Percentiles rank a stretch among this genome's conserved stretches.
phyloP scores from a whole-genome alignment of 2,329 filamentous ascomycete species.

The Phialophora expanda region DNA sequence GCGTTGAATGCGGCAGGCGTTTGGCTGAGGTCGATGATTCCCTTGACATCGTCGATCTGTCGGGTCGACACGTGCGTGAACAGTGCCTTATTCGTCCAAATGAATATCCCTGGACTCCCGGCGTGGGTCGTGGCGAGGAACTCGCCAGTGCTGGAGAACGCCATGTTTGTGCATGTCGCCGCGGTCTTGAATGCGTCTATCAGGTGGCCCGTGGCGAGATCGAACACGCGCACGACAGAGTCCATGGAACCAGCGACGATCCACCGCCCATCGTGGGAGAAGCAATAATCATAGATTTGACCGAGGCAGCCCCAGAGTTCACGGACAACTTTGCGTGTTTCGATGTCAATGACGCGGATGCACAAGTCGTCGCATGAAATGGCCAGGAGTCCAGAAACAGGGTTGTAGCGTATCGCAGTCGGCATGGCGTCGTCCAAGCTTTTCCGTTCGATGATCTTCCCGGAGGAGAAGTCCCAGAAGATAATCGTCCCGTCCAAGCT shows the following conservation, averaged over 20 bases:
- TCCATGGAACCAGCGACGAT: constrained; percentile 86
- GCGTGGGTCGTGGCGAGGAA: constrained; percentile 90
- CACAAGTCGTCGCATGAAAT: constrained; percentile 88
- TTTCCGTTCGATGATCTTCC: constrained; percentile 77
- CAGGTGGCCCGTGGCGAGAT: constrained; percentile 91
- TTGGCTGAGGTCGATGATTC: constrained; percentile 62
- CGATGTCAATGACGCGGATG: constrained; percentile 85
- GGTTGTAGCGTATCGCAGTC: constrained; percentile 78
- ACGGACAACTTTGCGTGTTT: constrained; percentile 87
- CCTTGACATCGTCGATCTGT: constrained; percentile 78
- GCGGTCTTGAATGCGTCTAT: constrained; percentile 87
- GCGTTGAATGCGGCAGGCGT: constrained; percentile 75
- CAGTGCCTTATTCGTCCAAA: constrained; percentile 93
- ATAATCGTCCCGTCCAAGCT: constrained; percentile 90
- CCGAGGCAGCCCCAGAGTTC: constrained; percentile 84
- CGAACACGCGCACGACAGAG: constrained; percentile 83
- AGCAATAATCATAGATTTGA: constrained; percentile 78
- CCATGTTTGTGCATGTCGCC: constrained; percentile 78
- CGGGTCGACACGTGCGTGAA: constrained; percentile 88
- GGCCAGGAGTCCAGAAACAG: constrained; percentile 81
- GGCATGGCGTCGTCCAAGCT: constrained; percentile 83
- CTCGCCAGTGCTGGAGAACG: constrained; percentile 89
- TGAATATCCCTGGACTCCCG: constrained; percentile 81
- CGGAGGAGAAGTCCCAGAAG: constrained; percentile 95
- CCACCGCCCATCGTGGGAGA: constrained; percentile 94